Conservation (phyloP, 1,284 basidiomycete species). For the Leccinum ponderosum region DNA sequence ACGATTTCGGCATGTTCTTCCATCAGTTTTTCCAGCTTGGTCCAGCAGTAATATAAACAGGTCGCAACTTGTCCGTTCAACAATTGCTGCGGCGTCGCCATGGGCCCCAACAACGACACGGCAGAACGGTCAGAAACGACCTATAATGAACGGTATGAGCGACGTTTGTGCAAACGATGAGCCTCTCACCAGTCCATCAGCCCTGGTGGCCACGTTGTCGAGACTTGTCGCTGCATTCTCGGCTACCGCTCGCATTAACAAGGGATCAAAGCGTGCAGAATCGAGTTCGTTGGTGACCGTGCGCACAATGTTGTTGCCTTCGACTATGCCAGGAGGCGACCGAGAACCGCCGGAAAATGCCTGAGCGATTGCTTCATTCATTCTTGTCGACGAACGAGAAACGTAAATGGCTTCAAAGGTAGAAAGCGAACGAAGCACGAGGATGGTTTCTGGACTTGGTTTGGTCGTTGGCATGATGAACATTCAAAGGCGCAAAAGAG, state of each 20-base stretch:
- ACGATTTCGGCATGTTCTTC: constrained; percentile 72
- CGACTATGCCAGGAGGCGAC: constrained; percentile 69
- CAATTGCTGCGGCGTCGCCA: constrained; percentile 75
- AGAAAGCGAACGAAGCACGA: constrained; percentile 81
- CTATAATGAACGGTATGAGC: constrained; percentile 39
- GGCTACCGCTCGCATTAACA: constrained; percentile 79
- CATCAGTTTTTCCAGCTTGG: constrained; percentile 66
- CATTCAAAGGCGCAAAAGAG: neutral
- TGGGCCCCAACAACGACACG: constrained; percentile 71
- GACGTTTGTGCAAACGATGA: neutral
- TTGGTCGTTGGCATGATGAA: constrained; percentile 45
- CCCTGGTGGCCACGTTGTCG: constrained; percentile 60
- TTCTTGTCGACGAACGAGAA: constrained; percentile 75
- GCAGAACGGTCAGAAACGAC: constrained; percentile 77
- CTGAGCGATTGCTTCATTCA: constrained; percentile 78
- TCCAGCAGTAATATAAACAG: constrained; percentile 77
- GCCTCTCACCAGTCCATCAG: constrained; percentile 66
- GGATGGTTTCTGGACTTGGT: constrained; percentile 92
- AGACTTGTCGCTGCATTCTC: constrained; percentile 68
- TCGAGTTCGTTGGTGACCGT: constrained; percentile 89
- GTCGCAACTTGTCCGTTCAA: constrained; percentile 77
- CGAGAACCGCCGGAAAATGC: constrained; percentile 70
- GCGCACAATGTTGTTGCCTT: constrained; percentile 77
- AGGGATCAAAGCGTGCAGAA: constrained; percentile 89
- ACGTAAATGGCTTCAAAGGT: constrained; percentile 86